Evolutionary conservation across 1,139 yeast species (phyloP).

Genomic region (Suhomyces anneliseae): DNA sequence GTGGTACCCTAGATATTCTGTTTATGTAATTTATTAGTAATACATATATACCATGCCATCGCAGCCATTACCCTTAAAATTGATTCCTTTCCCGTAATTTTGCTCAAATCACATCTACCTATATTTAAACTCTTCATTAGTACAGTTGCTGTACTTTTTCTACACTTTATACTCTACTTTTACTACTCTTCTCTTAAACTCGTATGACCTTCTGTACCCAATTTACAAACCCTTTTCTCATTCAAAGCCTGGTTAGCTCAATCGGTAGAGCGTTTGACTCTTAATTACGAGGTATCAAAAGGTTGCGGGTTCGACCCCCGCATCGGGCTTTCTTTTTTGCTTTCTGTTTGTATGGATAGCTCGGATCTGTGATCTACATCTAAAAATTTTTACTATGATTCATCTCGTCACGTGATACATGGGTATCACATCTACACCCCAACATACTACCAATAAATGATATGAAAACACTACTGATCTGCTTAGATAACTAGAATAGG

Average conservation of each 20-base stretch:
- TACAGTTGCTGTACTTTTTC: too few relatives aligned
- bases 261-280: conserved; percentile 19
- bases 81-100: too few relatives aligned
- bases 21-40: background rate
- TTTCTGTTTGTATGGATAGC: background rate
- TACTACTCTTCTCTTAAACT: too few relatives aligned
- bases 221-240: background rate
- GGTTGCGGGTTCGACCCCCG: conserved; percentile 55
- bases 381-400: background rate
- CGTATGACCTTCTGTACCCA: too few relatives aligned
- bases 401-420: background rate
- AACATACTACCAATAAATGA: too few relatives aligned
- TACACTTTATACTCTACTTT: too few relatives aligned
- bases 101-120: too few relatives aligned
- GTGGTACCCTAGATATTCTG: background rate
- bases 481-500: too few relatives aligned
- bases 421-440: too few relatives aligned
- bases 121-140: too few relatives aligned
- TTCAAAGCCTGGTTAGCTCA: conserved; percentile 16
- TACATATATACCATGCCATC: background rate
- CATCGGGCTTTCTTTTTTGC: conserved; percentile 34
- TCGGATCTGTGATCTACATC: background rate
- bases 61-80: too few relatives aligned
- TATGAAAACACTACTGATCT: too few relatives aligned
- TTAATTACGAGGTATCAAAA: conserved; percentile 28